Evolutionary conservation across 2,329 filamentous ascomycete genomes (phyloP).

Genomic region (Colletotrichum phormii): DNA sequence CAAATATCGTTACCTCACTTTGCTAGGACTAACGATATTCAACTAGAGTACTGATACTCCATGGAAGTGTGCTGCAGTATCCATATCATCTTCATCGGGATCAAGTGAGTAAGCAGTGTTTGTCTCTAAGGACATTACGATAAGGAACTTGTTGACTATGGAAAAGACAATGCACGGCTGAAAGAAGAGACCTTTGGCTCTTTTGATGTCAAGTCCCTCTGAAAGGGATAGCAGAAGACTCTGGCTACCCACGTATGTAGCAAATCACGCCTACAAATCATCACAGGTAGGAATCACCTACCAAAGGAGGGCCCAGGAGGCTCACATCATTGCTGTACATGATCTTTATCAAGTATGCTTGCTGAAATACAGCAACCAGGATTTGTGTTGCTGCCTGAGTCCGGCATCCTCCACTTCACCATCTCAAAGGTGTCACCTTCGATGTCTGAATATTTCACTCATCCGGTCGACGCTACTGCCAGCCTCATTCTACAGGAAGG

Average conservation of each 20-base stretch:
- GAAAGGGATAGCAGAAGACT: neutral
- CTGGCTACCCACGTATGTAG: no score
- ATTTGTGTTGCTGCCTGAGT: neutral
- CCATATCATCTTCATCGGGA: neutral
- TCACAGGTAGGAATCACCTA: neutral
- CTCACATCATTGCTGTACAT: neutral
- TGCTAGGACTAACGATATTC: neutral
- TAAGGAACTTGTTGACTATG: neutral
- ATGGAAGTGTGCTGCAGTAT: neutral
- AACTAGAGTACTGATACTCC: neutral
- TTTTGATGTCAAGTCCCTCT: neutral
- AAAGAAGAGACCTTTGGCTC: neutral
- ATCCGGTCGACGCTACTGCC: neutral
- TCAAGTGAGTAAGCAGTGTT: neutral
- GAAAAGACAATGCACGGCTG: neutral
- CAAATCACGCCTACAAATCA: neutral
- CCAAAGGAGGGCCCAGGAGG: neutral
- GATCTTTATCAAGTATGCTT: neutral
- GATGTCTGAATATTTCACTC: neutral
- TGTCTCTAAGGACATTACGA: neutral
- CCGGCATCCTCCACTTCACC: neutral
- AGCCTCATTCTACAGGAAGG: neutral
- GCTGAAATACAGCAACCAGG: neutral
- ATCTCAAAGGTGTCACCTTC: neutral
- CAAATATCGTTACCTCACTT: no score